Conservation (phyloP, 2,329 filamentous ascomycete species). For the Sporothrix globosa region DNA sequence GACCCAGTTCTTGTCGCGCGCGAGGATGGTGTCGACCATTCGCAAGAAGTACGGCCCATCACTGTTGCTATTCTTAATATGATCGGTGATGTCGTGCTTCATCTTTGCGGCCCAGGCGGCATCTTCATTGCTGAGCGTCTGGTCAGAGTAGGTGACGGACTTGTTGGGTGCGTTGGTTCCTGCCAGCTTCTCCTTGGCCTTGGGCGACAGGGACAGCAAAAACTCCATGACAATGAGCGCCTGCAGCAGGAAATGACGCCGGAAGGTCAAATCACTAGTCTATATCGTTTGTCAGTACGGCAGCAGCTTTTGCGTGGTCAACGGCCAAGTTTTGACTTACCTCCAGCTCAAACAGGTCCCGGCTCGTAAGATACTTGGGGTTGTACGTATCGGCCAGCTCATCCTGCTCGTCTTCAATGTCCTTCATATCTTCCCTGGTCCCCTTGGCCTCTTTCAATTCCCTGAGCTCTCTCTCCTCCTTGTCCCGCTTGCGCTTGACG, state of each 20-base stretch:
- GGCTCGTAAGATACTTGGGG: constrained; percentile 97
- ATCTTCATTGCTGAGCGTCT: constrained; percentile 80
- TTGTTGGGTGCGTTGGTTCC: constrained; percentile 73
- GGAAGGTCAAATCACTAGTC: constrained; percentile 92
- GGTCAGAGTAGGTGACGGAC: constrained; percentile 79
- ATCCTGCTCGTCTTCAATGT: constrained; percentile 49
- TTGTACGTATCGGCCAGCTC: constrained; percentile 78
- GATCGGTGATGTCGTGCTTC: constrained; percentile 76
- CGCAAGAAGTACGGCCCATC: constrained; percentile 94
- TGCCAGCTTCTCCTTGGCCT: constrained; percentile 77
- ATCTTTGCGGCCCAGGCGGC: constrained; percentile 82
- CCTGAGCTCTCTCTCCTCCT: constrained; percentile 45
- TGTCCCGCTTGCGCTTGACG: constrained; percentile 69
- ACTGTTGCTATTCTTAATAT: constrained; percentile 72
- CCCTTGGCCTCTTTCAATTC: constrained; percentile 36
- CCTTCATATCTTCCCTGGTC: constrained; percentile 50
- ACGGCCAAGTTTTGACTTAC: constrained; percentile 49
- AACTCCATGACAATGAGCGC: constrained; percentile 94
- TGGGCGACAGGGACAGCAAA: constrained; percentile 82
- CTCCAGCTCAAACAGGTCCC: constrained; percentile 94
- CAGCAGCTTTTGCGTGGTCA: background rate
- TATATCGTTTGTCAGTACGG: constrained; percentile 48
- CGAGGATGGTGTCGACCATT: constrained; percentile 94
- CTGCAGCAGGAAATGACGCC: constrained; percentile 92
- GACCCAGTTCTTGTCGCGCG: constrained; percentile 97